These are phyloP conservation scores for Thymus quinquecostatus DNA, from an alignment of 257 asterid species.

Conservation along the genomic window DNA sequence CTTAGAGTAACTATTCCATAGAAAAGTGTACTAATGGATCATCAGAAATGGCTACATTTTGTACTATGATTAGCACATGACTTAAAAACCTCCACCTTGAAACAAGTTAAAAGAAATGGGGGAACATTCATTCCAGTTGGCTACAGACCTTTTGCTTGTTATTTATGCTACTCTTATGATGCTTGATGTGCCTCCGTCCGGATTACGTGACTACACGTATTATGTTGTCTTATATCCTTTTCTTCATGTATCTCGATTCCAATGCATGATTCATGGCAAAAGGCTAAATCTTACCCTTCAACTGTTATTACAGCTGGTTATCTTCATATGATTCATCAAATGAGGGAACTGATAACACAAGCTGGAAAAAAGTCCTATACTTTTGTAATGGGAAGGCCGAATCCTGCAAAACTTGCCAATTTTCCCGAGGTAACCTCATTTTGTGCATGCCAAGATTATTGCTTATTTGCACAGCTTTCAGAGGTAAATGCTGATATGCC, in stretches of 20 bases:
- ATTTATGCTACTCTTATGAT: neutral
- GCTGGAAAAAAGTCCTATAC: constrained; percentile 94
- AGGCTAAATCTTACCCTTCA: constrained; percentile 32
- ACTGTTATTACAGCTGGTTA: constrained; percentile 76
- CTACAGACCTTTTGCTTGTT: neutral
- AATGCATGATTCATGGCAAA: constrained; percentile 23
- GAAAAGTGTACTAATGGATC: neutral
- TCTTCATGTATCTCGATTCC: neutral
- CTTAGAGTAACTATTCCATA: neutral
- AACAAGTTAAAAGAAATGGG: neutral
- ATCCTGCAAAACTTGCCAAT: constrained; percentile 95
- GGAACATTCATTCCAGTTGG: neutral
- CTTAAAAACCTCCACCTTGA: neutral
- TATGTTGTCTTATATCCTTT: constrained; percentile 10
- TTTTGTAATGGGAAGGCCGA: constrained; percentile 95
- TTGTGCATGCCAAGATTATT: neutral
- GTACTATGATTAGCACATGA: neutral
- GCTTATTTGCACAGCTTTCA: constrained; percentile 9
- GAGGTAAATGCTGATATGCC: constrained; percentile 23
- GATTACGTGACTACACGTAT: constrained; percentile 6
- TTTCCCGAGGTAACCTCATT: constrained; percentile 78
- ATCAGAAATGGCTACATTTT: neutral
- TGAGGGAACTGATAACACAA: constrained; percentile 72
- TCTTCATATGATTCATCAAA: constrained; percentile 85
- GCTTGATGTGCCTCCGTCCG: neutral